Evolutionary conservation across 2,329 filamentous ascomycete genomes (phyloP).

Genomic region (Balansia obtecta): DNA sequence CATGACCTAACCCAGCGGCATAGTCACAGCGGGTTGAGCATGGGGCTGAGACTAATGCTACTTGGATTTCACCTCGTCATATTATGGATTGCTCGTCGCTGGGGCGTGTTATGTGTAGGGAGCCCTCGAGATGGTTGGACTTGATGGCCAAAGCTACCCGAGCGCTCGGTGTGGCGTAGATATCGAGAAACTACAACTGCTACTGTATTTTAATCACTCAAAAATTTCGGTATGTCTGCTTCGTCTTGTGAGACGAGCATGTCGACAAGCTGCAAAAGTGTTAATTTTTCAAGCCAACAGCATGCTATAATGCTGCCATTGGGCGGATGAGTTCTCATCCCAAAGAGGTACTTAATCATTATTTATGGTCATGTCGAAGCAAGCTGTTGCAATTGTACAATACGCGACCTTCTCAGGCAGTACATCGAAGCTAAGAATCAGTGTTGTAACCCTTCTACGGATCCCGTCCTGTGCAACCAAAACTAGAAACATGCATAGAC

Average conservation of each 20-base stretch:
- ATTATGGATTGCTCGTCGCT: slow-evolving; percentile 22
- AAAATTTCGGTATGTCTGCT: background rate
- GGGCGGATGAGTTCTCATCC: too few species aligned
- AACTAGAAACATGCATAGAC: too few species aligned
- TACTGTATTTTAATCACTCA: too few species aligned
- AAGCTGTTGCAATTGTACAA: too few species aligned
- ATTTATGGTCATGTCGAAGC: too few species aligned
- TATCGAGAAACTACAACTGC: background rate
- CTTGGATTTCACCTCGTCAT: slow-evolving; percentile 21
- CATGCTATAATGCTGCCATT: too few species aligned
- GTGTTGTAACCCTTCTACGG: too few species aligned
- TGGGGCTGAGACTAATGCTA: slow-evolving; percentile 19
- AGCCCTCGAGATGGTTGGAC: slow-evolving; percentile 16
- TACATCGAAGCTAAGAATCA: too few species aligned
- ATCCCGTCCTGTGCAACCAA: too few species aligned
- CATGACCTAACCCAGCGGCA: background rate
- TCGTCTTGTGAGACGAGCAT: background rate
- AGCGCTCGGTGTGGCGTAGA: background rate
- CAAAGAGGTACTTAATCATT: too few species aligned
- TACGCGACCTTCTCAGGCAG: too few species aligned
- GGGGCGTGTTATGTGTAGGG: slow-evolving; percentile 21
- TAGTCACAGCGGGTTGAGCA: slow-evolving; percentile 7
- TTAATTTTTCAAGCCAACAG: background rate
- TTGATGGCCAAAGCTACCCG: slow-evolving; percentile 13
- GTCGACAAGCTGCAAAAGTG: background rate